Percentiles rank a stretch among this genome's conserved stretches.
Conservation (phyloP, 2,329 filamentous ascomycete species). For the Paradendryphiella salina region DNA sequence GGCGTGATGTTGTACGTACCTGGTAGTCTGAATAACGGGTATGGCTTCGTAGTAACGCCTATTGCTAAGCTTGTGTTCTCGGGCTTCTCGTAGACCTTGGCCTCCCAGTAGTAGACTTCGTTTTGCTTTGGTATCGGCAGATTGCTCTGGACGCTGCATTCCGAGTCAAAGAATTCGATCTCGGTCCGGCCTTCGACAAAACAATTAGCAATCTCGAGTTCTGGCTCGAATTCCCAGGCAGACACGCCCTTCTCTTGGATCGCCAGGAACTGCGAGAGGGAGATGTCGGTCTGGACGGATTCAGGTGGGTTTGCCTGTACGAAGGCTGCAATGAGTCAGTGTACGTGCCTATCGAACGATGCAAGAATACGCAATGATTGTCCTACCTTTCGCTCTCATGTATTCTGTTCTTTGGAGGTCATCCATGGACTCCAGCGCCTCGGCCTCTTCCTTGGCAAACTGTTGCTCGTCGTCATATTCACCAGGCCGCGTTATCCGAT, state of each 20-base stretch:
- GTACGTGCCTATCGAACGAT: not conserved
- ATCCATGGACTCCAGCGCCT: constrained; percentile 94
- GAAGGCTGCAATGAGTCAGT: constrained; percentile 66
- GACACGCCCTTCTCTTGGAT: constrained; percentile 99
- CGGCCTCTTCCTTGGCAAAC: constrained; percentile 89
- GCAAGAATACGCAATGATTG: not conserved
- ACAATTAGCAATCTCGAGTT: constrained; percentile 97
- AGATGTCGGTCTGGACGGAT: constrained; percentile 94
- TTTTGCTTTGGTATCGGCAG: constrained; percentile 97
- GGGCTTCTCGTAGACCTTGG: constrained; percentile 97
- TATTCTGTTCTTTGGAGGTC: constrained; percentile 90
- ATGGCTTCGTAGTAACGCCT: constrained; percentile 94
- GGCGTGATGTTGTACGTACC: constrained; percentile 59
- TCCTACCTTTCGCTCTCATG: constrained; percentile 86
- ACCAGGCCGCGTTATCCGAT: constrained; percentile 88
- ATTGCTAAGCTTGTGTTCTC: constrained; percentile 85
- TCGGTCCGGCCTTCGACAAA: constrained; percentile 96
- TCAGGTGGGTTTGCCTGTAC: constrained; percentile 93
- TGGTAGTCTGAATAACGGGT: constrained; percentile 89
- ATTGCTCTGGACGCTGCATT: constrained; percentile 96
- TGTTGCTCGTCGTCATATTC: constrained; percentile 98
- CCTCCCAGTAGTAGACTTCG: constrained; percentile 99
- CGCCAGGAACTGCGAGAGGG: constrained; percentile 92
- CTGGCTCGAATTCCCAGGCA: constrained; percentile 99
- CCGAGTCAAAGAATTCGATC: constrained; percentile 98